A percentile compares a stretch with the other conserved stretches of the same genome.
Conservation (phyloP, 139 green algal species). For the Eudorina sp. region DNA sequence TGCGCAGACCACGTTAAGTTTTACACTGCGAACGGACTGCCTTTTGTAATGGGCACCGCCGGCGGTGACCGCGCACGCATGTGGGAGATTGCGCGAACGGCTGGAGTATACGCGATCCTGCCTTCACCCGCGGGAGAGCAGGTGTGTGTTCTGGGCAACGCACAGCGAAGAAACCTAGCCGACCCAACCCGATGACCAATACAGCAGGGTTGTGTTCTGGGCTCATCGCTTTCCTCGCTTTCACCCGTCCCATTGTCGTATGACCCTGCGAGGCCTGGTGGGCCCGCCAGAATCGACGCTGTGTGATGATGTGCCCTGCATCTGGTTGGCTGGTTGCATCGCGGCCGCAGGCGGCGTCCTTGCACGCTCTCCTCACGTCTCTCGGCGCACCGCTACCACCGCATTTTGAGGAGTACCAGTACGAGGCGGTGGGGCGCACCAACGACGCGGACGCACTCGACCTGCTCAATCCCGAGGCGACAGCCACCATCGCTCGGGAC, state of each 20-base stretch:
- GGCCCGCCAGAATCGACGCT: too few species aligned
- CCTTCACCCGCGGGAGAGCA: slow-evolving; percentile 95
- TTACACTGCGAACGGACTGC: slow-evolving; percentile 61
- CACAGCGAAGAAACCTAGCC: too few species aligned
- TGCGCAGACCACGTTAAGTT: slow-evolving; percentile 10
- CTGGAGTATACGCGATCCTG: slow-evolving; percentile 87
- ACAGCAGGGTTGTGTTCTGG: too few species aligned
- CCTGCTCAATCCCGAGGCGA: background rate
- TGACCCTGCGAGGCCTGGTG: too few species aligned
- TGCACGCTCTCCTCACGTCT: slow-evolving; percentile 20
- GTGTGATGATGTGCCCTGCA: too few species aligned
- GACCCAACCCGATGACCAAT: too few species aligned
- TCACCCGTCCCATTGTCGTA: too few species aligned
- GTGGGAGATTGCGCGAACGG: slow-evolving; percentile 61
- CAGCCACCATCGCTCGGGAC: background rate
- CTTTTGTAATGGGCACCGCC: slow-evolving; percentile 96
- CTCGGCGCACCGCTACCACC: slow-evolving; percentile 15
- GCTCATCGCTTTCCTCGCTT: too few species aligned
- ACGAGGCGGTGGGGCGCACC: background rate
- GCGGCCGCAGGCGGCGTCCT: background rate
- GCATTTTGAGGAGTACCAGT: slow-evolving; percentile 1
- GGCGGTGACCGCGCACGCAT: slow-evolving; percentile 88
- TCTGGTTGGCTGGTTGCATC: too few species aligned
- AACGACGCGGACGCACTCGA: slow-evolving; percentile 22
- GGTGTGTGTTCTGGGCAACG: slow-evolving; percentile 31